Percentiles rank a stretch among this genome's conserved stretches.
Conservation (phyloP, 495 filamentous ascomycete species). For the Aspergillus leporis region DNA sequence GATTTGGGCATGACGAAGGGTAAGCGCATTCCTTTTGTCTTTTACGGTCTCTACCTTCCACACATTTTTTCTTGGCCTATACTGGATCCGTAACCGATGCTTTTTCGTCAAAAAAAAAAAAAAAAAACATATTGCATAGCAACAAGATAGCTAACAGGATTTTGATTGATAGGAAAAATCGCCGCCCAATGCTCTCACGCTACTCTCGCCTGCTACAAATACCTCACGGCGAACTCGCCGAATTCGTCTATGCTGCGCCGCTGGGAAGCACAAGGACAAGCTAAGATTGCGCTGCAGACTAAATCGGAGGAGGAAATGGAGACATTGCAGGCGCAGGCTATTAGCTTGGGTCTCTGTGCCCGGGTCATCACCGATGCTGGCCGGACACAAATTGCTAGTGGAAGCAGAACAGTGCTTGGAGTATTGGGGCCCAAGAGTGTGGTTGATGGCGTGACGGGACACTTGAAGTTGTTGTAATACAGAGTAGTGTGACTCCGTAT, state of each 20-base stretch:
- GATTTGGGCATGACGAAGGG: slow-evolving; percentile 97
- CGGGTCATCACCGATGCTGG: slow-evolving; percentile 93
- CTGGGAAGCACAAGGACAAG: slow-evolving; percentile 85
- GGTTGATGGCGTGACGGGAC: slow-evolving; percentile 83
- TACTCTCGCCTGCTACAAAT: slow-evolving; percentile 94
- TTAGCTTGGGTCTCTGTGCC: slow-evolving; percentile 81
- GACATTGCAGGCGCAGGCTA: slow-evolving; percentile 72
- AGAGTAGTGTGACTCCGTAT: slow-evolving; percentile 3
- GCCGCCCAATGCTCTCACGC: slow-evolving; percentile 96
- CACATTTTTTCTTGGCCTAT: neutral
- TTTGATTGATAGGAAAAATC: slow-evolving; percentile 73
- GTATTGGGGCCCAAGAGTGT: slow-evolving; percentile 85
- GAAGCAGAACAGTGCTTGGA: slow-evolving; percentile 87
- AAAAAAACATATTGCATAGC: neutral
- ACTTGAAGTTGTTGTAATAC: slow-evolving; percentile 84
- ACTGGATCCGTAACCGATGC: no score
- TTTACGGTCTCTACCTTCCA: slow-evolving; percentile 11
- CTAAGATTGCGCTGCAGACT: slow-evolving; percentile 87
- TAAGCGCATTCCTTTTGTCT: slow-evolving; percentile 42
- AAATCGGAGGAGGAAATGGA: slow-evolving; percentile 81
- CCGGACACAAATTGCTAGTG: slow-evolving; percentile 91
- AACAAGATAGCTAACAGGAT: neutral
- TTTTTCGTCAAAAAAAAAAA: neutral
- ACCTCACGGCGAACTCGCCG: slow-evolving; percentile 58
- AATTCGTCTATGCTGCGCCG: slow-evolving; percentile 67